Base-by-base conservation (phyloP, 202 grass and related monocot genomes). In the Musa balbisiana region DNA sequence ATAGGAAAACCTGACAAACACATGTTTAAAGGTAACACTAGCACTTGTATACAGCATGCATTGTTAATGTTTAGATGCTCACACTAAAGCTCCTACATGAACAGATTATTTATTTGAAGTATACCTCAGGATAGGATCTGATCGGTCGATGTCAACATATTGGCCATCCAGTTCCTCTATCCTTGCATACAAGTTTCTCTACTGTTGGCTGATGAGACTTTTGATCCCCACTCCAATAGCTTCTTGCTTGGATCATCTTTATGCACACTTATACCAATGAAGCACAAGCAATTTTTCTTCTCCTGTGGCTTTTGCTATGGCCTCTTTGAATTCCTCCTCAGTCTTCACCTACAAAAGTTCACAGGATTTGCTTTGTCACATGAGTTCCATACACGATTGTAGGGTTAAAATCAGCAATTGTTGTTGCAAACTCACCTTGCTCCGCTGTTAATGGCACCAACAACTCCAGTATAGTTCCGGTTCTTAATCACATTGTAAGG, bases 181-280 rank as follows among this genome's bases (percentile, higher is more conserved):
- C 27, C 27, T 27, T 2, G 29, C 0, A 4, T 4, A 4, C 29
- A 33, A 33, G 29, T 33, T 33, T 33, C 29, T 33, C 29, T 33
- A 21, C 69, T 72, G 50, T 72, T 72, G 49, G 21, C 69, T 24
- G 51, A 19, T 1, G 69, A 52, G 50, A 72, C 69, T 15, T 50
- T 72, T 21, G 69, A 54, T 52, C 69, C 69, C 51, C 69, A 72
- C 51, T 72, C 51, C 51, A 72, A n/a, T 8, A 69, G 33, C 67
- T 69, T 27, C 16, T 69, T 69, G 69, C 72, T 76, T 10, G 73
- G 50, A 23, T 63, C 58, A 63, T 76, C 73, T 62, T 76, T 63
- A 22, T 76, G 73, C 55, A 63, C 73, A 1, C 64, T 76, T 12
- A 51, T 58, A 19, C 63, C 73, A 13, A 64, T 76, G 12, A 76